These are phyloP conservation scores for Clonostachys rosea DNA, from an alignment of 2,329 filamentous ascomycete genomes.

Conservation along the genomic window DNA sequence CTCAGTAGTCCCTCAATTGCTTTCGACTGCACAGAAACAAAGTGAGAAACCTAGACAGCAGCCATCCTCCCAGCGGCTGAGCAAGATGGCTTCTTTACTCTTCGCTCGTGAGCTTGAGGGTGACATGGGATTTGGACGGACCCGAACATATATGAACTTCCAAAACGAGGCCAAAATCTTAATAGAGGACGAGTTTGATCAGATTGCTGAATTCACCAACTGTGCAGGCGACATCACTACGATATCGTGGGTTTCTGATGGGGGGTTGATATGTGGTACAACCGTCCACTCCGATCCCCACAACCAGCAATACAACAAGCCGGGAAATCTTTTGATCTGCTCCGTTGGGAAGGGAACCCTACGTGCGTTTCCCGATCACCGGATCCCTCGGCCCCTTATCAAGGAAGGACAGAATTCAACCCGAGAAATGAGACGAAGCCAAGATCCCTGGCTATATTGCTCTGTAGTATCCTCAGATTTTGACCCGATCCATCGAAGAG, in stretches of 20 bases:
- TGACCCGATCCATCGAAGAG: slow-evolving; percentile 34
- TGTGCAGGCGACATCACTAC: slow-evolving; percentile 59
- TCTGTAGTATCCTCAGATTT: slow-evolving; percentile 60
- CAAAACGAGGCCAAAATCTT: slow-evolving; percentile 35
- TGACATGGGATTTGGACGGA: slow-evolving; percentile 32
- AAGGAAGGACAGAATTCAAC: slow-evolving; percentile 49
- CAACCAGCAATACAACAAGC: slow-evolving; percentile 64
- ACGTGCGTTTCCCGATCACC: slow-evolving; percentile 49
- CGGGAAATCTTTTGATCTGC: slow-evolving; percentile 56
- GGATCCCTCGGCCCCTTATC: slow-evolving; percentile 48
- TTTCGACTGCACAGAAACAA: slow-evolving; percentile 14
- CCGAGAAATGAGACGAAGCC: slow-evolving; percentile 50
- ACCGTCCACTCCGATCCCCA: slow-evolving; percentile 58
- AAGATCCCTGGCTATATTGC: slow-evolving; percentile 60
- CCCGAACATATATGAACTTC: slow-evolving; percentile 36
- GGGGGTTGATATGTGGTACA: slow-evolving; percentile 56
- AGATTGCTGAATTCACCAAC: slow-evolving; percentile 51
- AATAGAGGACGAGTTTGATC: slow-evolving; percentile 45
- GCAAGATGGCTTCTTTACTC: slow-evolving; percentile 32
- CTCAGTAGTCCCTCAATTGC: slow-evolving; percentile 7
- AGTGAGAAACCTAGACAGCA: not conserved
- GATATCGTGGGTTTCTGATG: slow-evolving; percentile 49
- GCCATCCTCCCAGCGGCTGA: slow-evolving; percentile 3
- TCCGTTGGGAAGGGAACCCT: slow-evolving; percentile 38
- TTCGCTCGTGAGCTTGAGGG: slow-evolving; percentile 45